Conservation (phyloP, 1,139 yeast species). For the Yamadazyma sp. region DNA sequence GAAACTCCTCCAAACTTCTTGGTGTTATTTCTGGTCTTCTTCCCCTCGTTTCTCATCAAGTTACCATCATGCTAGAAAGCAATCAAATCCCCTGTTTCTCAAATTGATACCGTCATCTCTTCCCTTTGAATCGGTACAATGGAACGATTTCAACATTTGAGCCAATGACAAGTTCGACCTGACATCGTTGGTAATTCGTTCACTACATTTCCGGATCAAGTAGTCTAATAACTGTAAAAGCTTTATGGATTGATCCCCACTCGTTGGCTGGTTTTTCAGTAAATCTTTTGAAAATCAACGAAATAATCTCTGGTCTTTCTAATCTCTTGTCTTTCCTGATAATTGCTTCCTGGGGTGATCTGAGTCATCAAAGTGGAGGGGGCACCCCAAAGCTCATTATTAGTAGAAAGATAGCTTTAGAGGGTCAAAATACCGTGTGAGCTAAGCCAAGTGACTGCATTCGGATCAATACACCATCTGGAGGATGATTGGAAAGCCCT, state of each 20-base stretch:
- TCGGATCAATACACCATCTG: too few species aligned
- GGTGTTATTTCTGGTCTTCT: constrained; percentile 81
- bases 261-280: constrained; percentile 94
- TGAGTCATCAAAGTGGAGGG: constrained; percentile 88
- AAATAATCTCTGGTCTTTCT: too few species aligned
- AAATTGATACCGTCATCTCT: constrained; percentile 97
- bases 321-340: constrained; percentile 81
- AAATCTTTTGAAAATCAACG: constrained; percentile 75
- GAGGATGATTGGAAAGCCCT: too few species aligned
- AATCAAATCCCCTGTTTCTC: constrained; percentile 74
- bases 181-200: constrained; percentile 92
- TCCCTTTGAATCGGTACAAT: constrained; percentile 90
- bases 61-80: constrained; percentile 74
- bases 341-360: constrained; percentile 91
- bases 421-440: too few species aligned
- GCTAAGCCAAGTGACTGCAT: too few species aligned
- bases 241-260: constrained; percentile 97
- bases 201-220: constrained; percentile 87
- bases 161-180: constrained; percentile 80
- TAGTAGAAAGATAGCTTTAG: too few species aligned
- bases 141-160: constrained; percentile 90
- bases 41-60: constrained; percentile 78
- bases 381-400: constrained; percentile 99
- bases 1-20: constrained; percentile 78
- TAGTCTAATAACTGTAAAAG: constrained; percentile 89